Percentiles rank a stretch among this genome's conserved stretches.
Conservation (phyloP, 192 early-diverging fungal genomes). For the Coemansia sp. region DNA sequence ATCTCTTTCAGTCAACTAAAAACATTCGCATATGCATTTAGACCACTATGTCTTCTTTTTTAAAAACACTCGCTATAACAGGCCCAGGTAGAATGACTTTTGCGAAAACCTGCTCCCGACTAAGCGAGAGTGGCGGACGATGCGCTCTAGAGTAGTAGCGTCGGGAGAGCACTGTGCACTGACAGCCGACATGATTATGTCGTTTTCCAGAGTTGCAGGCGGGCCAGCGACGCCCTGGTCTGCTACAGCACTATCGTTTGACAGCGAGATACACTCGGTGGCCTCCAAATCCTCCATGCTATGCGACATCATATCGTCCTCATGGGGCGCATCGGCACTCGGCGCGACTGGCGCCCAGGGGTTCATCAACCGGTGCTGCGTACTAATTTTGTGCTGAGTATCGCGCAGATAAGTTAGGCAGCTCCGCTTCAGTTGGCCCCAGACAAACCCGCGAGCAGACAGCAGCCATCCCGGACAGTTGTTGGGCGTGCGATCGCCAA, state of each 20-base stretch:
- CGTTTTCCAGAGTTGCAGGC: constrained; percentile 18
- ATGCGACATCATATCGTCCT: background rate
- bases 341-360: constrained; percentile 24
- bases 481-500: background rate
- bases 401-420: constrained; percentile 30
- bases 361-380: constrained; percentile 27
- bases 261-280: background rate
- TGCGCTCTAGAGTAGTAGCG: constrained; percentile 40
- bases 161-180: constrained; percentile 13
- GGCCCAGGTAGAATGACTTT: constrained; percentile 16
- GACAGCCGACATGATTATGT: constrained; percentile 15
- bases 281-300: background rate
- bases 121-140: constrained; percentile 37
- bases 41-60: background rate
- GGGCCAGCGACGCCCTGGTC: background rate
- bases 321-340: background rate
- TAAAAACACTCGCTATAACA: constrained; percentile 5
- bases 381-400: constrained; percentile 29
- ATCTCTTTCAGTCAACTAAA: background rate
- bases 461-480: constrained; percentile 41
- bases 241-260: background rate
- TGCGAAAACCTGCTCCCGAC: constrained; percentile 33
- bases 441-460: constrained; percentile 36
- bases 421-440: constrained; percentile 47
- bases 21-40: constrained; percentile 9